Evolutionary conservation across 1,284 basidiomycete genomes (phyloP), one percentile per base, ranked within the genome.

Genomic region (Apiotrichum brassicae): DNA sequence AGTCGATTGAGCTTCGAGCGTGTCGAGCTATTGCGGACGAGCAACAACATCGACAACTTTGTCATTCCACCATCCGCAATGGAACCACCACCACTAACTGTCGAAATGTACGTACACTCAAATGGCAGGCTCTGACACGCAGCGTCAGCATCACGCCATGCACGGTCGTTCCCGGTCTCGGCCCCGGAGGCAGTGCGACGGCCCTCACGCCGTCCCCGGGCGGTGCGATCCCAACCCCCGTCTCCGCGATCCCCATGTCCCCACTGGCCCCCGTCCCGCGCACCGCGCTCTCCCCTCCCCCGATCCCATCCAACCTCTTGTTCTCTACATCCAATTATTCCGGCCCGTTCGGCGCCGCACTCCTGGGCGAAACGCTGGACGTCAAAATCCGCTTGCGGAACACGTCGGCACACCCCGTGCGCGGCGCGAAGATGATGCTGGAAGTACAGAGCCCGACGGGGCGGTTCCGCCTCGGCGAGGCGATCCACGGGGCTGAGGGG

Each of bases 371-470:
- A 24, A 54, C 52, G 1, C 49, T 73, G 23, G 12, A 34, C 19
- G 48, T 66, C 1, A 5, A 39, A 1, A 37, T 73, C 12, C 46
- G 51, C 3, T 56, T 73, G 28, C 44, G 52, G 41, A 71, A 70
- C 46, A 58, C 57, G 2, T 49, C 54, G n/a, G 30, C 30, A 3
- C 32, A 35, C 22, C 53, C 54, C 4, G 63, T 72, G 3, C 46
- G 51, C 19, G 68, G 67, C 6, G 65, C 64, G 13, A 63, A 60
- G 52, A 70, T 72, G 64, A 68, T 71, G 62, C 52, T 67, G 30
- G 70, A 71, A 50, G 49, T 70, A 9, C 68, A 71, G 48, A 58
- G 54, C 11, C 63, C 66, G 0, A 44, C 42, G 0, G 64, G 64
- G 16, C 44, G 66, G 25, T 62, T 57, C 30, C 57, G 66, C 3